A percentile compares a stretch with the other conserved stretches of the same genome.
phyloP scores from a whole-genome alignment of 2,329 filamentous ascomycete species.

The Alternaria arbusti region DNA sequence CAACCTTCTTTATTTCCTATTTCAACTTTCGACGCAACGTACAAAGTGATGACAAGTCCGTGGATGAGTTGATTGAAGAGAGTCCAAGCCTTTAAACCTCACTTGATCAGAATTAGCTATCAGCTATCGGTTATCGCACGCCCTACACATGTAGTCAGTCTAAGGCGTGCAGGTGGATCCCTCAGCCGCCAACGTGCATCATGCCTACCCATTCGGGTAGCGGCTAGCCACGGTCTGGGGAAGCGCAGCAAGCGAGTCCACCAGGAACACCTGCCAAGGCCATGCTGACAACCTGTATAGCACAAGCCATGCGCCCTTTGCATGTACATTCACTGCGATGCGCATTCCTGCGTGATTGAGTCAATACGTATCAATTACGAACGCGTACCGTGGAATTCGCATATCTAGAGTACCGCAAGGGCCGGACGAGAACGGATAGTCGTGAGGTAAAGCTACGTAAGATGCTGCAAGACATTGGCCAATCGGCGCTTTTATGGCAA shows the following conservation, averaged over 20 bases:
- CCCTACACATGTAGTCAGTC: conserved; percentile 34
- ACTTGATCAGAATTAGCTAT: neutral
- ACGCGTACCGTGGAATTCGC: neutral
- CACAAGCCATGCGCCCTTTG: conserved; percentile 19
- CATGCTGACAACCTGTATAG: neutral
- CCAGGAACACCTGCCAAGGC: conserved; percentile 12
- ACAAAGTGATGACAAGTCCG: neutral
- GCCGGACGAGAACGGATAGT: neutral
- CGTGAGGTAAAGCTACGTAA: conserved; percentile 26
- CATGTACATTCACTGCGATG: neutral
- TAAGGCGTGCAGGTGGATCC: conserved; percentile 18
- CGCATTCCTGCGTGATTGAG: neutral
- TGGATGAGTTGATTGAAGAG: neutral
- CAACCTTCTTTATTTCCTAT: neutral
- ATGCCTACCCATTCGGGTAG: conserved; percentile 25
- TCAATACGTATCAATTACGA: neutral
- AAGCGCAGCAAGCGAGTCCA: conserved; percentile 29
- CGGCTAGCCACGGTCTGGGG: conserved; percentile 45
- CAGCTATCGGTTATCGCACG: conserved; percentile 17
- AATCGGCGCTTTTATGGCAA: conserved; percentile 9
- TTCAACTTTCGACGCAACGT: neutral
- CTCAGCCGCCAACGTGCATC: conserved; percentile 21
- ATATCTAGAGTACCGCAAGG: neutral
- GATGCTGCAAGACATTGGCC: conserved; percentile 8
- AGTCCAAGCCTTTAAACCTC: conserved; percentile 4